Evolutionary conservation across 1,139 yeast species (phyloP).

Genomic region (Candida dubliniensis): DNA sequence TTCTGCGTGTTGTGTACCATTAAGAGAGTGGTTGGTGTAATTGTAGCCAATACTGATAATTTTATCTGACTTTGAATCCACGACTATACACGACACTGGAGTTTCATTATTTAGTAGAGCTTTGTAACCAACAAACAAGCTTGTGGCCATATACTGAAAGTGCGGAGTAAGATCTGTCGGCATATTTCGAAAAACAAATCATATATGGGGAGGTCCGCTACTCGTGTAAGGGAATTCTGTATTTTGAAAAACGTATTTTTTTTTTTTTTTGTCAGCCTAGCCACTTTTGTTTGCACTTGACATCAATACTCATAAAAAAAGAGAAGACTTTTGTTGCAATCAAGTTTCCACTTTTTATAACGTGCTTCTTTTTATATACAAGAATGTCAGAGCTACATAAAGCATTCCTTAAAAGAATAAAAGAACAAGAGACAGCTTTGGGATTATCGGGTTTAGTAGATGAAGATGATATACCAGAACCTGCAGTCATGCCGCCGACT

Average conservation of each 20-base stretch:
- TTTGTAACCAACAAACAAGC: constrained; percentile 42
- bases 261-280: too few species aligned
- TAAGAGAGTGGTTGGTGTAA: constrained; percentile 81
- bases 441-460: constrained; percentile 29
- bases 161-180: constrained; percentile 25
- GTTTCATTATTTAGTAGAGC: constrained; percentile 57
- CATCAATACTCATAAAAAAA: too few species aligned
- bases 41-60: constrained; percentile 82
- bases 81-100: constrained; percentile 73
- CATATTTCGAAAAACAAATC: background rate
- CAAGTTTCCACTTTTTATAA: background rate
- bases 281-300: too few species aligned
- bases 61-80: constrained; percentile 42
- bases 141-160: constrained; percentile 38
- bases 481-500: constrained; percentile 1
- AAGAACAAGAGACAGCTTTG: constrained; percentile 36
- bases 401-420: constrained; percentile 38
- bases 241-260: too few species aligned
- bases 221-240: too few species aligned
- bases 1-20: constrained; percentile 91
- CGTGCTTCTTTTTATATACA: background rate
- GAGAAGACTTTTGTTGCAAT: background rate
- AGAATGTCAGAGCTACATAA: constrained; percentile 48
- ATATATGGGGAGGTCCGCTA: background rate
- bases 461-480: constrained; percentile 2